Conservation (phyloP, 2,329 filamentous ascomycete species). For the Colletotrichum horii region DNA sequence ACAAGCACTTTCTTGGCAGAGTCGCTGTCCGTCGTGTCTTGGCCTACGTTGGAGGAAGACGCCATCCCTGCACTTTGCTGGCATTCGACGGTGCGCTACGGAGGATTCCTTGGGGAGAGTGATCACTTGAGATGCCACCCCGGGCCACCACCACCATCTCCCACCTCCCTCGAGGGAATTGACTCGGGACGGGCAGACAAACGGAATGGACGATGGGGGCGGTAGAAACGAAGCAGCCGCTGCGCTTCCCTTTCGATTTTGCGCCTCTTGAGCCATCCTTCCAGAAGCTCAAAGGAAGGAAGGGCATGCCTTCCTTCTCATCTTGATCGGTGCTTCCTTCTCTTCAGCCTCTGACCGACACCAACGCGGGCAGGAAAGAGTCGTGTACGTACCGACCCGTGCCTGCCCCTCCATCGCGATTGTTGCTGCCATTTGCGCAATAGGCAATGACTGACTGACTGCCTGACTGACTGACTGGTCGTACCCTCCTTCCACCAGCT, state of each 20-base stretch:
- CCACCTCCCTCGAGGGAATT: not conserved
- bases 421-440: not conserved
- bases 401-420: not conserved
- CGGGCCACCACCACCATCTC: too few relatives aligned
- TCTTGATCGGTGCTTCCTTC: not conserved
- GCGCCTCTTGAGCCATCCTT: not conserved
- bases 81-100: not conserved
- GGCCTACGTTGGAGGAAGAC: not conserved
- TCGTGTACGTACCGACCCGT: not conserved
- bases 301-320: not conserved
- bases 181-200: not conserved
- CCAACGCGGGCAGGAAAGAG: not conserved
- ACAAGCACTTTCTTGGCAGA: slow-evolving; percentile 23
- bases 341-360: too few relatives aligned
- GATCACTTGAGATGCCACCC: not conserved
- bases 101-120: not conserved
- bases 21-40: slow-evolving; percentile 13
- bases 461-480: not conserved
- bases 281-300: not conserved
- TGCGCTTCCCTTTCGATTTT: not conserved
- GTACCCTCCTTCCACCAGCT: not conserved
- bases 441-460: not conserved
- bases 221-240: not conserved
- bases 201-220: not conserved
- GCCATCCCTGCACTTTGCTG: not conserved